Evolutionary conservation across 768 basidiomycete species (phyloP), one percentile per base, ranked within the genome.

Genomic region (Boletus vinaceobasis): DNA sequence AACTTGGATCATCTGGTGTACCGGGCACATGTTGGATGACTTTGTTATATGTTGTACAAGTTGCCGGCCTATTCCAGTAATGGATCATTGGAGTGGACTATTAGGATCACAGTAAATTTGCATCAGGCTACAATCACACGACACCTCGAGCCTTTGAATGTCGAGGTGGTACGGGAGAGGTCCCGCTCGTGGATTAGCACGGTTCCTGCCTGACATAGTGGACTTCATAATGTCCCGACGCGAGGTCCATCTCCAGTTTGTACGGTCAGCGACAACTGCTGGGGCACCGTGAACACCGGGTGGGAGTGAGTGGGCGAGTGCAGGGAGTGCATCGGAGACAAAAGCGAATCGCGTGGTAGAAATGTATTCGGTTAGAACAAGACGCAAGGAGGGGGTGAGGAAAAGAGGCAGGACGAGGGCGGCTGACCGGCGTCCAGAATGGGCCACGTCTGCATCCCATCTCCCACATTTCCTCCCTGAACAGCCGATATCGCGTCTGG

Each of bases 391-490:
- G 53, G 58, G 57, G 65, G 56, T 56, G 50, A 47, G 31, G 62
- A 40, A 44, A 5, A 9, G 35, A 47, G 0, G 26, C 1, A 29
- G 48, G 40, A 11, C 23, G 38, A 36, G 47, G 15, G 43, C 1
- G 50, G 55, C 39, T 61, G 63, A 36, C 46, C 44, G 27, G 7
- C 21, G 9, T 35, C 50, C 36, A 56, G 53, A 56, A 68, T 15
- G 64, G 58, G 10, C 73, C 66, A 10, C 71, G 72, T 63, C 74
- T 66, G 56, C 62, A 61, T 44, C 75, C 79, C 83, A 88, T 82
- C 71, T 88, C 87, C 80, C 82, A 87, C 14, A 81, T 68, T 56
- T 76, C 73, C 42, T 80, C 78, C 32, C 73, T 77, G 32, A 75
- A 69, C 35, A 72, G 74, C 46, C 73, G 75, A 53, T 72, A 75